Conservation (phyloP, 2,329 filamentous ascomycete genomes). For the Colletotrichum sp. region DNA sequence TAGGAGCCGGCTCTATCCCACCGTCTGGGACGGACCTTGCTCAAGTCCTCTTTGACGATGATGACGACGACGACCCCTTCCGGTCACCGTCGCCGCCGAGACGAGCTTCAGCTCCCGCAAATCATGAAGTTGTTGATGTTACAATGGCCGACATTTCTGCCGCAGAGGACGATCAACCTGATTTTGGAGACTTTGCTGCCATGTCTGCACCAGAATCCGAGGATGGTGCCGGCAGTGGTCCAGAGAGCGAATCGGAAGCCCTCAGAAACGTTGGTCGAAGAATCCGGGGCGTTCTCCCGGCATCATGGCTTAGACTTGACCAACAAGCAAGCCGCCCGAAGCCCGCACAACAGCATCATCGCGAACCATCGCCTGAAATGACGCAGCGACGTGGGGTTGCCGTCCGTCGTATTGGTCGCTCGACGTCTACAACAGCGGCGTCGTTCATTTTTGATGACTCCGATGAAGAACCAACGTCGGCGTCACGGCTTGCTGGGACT, state of each 20-base stretch:
- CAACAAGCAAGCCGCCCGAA: constrained; percentile 39
- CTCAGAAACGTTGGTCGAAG: constrained; percentile 43
- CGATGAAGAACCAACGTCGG: constrained; percentile 39
- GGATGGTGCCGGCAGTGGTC: constrained; percentile 30
- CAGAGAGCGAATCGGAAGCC: constrained; percentile 46
- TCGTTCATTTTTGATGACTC: constrained; percentile 48
- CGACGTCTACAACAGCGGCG: constrained; percentile 16
- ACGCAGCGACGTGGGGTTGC: constrained; percentile 55
- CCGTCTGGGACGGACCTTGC: neutral
- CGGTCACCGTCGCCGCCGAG: neutral
- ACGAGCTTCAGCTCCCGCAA: neutral
- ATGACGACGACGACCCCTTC: neutral
- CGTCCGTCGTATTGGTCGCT: constrained; percentile 41
- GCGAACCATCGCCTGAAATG: constrained; percentile 38
- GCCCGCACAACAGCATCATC: constrained; percentile 32
- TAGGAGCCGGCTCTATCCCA: neutral
- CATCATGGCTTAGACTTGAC: constrained; percentile 70
- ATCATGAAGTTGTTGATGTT: constrained; percentile 1
- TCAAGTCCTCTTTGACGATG: neutral
- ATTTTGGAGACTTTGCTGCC: neutral
- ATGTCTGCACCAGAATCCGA: constrained; percentile 8
- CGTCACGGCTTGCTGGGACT: neutral
- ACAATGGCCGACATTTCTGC: constrained; percentile 18
- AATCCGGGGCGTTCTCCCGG: constrained; percentile 67
- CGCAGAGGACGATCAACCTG: constrained; percentile 12